Evolutionary conservation across 257 asterid species (phyloP).

Genomic region (Solanum pinnatisectum): DNA sequence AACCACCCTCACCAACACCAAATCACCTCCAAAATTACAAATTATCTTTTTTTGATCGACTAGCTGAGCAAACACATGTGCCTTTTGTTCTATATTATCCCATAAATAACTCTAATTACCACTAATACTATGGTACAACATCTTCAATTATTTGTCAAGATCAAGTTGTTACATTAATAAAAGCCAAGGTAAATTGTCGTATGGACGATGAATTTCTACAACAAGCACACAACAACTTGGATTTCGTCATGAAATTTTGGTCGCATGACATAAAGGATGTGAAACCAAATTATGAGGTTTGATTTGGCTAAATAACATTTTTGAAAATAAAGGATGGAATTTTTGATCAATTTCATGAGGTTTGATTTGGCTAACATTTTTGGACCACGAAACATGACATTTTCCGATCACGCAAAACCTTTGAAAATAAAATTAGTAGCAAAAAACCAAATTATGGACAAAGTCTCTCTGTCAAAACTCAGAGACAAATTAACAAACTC

Average conservation of each 20-base stretch:
- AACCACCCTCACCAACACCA: conserved; percentile 9
- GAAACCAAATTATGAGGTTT: neutral
- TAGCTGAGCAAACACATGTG: no score
- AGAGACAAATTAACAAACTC: neutral
- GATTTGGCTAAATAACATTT: neutral
- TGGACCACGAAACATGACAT: neutral
- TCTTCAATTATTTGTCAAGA: no score
- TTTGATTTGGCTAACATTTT: neutral
- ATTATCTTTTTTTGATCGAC: no score
- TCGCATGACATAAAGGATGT: neutral
- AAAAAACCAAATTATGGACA: neutral
- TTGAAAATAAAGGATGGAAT: no score
- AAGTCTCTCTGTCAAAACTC: neutral
- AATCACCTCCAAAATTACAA: neutral
- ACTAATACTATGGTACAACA: no score
- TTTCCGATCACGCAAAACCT: no score
- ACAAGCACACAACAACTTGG: neutral
- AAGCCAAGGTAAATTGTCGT: neutral
- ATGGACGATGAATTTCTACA: neutral
- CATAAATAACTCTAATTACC: no score
- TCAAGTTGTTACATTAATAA: no score
- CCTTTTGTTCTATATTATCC: no score
- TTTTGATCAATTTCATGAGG: neutral
- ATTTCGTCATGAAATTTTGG: neutral
- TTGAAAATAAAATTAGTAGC: neutral